These are phyloP conservation scores for Candida ipomoeae DNA, from an alignment of 805 yeast genomes.

Conservation along the genomic window DNA sequence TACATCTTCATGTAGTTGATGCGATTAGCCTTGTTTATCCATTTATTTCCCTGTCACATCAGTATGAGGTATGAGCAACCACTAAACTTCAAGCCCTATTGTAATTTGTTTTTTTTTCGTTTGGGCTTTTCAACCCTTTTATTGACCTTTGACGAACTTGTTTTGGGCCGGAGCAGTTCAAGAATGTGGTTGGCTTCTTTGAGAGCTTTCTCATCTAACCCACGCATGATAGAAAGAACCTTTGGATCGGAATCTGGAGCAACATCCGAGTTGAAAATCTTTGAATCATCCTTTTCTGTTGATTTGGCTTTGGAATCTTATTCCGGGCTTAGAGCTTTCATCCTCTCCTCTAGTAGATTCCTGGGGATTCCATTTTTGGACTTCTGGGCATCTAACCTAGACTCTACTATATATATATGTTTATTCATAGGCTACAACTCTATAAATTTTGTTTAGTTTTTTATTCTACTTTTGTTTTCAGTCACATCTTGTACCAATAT, in stretches of 20 bases:
- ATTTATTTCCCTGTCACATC: no score
- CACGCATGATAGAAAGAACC: no score
- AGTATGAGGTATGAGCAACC: no score
- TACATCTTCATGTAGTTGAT: no score
- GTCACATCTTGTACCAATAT: no score
- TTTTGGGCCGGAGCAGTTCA: slow-evolving; percentile 5
- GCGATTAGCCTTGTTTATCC: no score
- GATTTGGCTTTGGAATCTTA: slow-evolving; percentile 11
- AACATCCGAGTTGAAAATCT: background rate
- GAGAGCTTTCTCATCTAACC: slow-evolving; percentile 10
- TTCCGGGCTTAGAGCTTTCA: slow-evolving; percentile 3
- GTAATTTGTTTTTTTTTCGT: slow-evolving; percentile 25
- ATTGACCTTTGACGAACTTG: background rate
- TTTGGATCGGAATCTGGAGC: background rate
- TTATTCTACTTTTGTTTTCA: no score
- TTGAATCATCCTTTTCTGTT: background rate
- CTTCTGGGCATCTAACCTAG: slow-evolving; percentile 43
- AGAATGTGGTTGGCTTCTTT: slow-evolving; percentile 8
- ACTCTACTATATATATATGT: no score
- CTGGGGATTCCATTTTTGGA: slow-evolving; percentile 45
- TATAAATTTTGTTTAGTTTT: no score
- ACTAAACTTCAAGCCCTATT: slow-evolving; percentile 14
- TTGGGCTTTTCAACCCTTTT: slow-evolving; percentile 6
- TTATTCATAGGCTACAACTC: no score
- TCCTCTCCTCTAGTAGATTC: slow-evolving; percentile 23